Evolutionary conservation across 768 basidiomycete species (phyloP).

Genomic region (Boletus pseudo-olivaceus): DNA sequence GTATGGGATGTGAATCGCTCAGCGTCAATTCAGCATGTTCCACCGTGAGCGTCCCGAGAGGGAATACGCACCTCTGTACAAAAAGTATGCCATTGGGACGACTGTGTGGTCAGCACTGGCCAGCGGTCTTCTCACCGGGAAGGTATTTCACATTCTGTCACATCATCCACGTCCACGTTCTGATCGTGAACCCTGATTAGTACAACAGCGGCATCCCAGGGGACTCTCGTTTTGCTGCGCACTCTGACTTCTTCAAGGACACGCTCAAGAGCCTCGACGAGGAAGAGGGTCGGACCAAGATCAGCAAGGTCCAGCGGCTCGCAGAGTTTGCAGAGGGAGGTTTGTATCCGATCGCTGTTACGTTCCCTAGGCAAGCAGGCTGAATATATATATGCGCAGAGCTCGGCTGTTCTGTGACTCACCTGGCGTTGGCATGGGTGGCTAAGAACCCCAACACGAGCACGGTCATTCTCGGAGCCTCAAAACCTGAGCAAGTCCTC

Average conservation of each 20-base stretch:
- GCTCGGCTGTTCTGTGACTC: constrained; percentile 46
- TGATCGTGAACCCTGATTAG: constrained; percentile 18
- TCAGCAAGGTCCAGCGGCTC: constrained; percentile 47
- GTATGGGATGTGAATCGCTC: neutral
- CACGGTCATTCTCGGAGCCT: constrained; percentile 47
- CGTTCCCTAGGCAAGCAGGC: neutral
- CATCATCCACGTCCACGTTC: neutral
- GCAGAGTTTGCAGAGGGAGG: constrained; percentile 41
- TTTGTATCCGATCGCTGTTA: constrained; percentile 1
- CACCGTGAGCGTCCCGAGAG: constrained; percentile 53
- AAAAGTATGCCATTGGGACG: constrained; percentile 44
- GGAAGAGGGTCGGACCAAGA: constrained; percentile 43
- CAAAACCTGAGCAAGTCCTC: constrained; percentile 44
- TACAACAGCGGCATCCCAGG: constrained; percentile 51
- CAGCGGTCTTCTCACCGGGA: constrained; percentile 54
- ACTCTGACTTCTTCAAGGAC: constrained; percentile 44
- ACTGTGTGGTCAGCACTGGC: constrained; percentile 57
- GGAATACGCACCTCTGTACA: constrained; percentile 47
- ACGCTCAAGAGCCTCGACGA: constrained; percentile 41
- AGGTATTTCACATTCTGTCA: constrained; percentile 27
- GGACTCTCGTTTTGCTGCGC: constrained; percentile 48
- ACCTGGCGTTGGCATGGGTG: constrained; percentile 57
- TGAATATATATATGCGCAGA: constrained; percentile 23
- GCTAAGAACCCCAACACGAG: constrained; percentile 47
- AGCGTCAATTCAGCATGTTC: constrained; percentile 38